Conservation (phyloP, 441 rosid species). For the Syzygium malaccense region DNA sequence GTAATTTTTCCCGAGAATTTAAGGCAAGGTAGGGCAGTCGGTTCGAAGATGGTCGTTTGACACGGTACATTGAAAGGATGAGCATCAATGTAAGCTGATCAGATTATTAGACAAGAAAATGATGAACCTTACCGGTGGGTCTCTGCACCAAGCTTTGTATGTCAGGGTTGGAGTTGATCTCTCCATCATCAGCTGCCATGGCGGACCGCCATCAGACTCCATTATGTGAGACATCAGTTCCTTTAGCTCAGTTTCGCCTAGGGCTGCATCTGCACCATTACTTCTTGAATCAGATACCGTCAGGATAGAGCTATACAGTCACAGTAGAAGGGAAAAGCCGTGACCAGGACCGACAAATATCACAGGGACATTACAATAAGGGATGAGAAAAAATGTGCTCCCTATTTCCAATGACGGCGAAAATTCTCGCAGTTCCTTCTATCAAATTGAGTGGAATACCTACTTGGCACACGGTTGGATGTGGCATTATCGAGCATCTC, state of each 20-base stretch:
- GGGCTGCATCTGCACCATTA: not conserved
- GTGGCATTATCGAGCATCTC: not conserved
- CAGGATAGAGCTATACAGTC: not conserved
- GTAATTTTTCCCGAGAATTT: not conserved
- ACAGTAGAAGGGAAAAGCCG: not conserved
- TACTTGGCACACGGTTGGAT: not conserved
- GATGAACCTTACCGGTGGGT: constrained; percentile 1
- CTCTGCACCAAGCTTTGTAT: constrained; percentile 13
- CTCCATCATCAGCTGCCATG: constrained; percentile 11
- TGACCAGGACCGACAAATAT: not conserved
- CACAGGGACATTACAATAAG: not conserved
- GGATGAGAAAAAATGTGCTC: not conserved
- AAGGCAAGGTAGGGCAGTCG: not conserved
- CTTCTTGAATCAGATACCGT: not conserved
- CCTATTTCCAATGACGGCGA: not conserved
- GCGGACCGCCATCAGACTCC: not conserved
- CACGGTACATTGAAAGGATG: not conserved
- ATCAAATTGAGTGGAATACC: not conserved
- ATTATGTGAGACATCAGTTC: not conserved
- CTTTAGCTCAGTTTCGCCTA: constrained; percentile 1
- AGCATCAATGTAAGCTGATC: not conserved
- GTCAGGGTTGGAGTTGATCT: not conserved
- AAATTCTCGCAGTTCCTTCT: not conserved
- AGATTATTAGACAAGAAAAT: too few species aligned
- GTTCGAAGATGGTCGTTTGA: not conserved